Percentiles rank a stretch among this genome's conserved stretches.
phyloP scores from a whole-genome alignment of 768 basidiomycete species.

The Termitomyces sp. region DNA sequence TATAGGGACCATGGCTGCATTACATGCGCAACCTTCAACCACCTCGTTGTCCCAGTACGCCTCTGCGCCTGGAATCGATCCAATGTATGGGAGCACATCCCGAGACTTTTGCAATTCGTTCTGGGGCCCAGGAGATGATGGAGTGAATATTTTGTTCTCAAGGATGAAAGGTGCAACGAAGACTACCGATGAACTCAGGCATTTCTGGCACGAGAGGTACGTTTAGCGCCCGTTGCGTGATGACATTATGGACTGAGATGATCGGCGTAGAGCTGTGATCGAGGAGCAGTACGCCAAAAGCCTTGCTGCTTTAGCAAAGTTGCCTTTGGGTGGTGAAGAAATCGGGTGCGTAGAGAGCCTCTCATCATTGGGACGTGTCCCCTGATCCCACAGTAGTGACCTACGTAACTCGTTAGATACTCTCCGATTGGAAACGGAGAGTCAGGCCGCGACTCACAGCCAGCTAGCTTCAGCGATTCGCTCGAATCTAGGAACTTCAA shows the following conservation, averaged over 20 bases:
- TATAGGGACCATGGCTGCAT: conserved; percentile 43
- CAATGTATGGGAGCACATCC: conserved; percentile 30
- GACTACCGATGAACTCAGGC: conserved; percentile 84
- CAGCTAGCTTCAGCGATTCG: conserved; percentile 71
- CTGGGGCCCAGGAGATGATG: conserved; percentile 84
- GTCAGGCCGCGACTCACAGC: conserved; percentile 66
- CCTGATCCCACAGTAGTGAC: conserved; percentile 47
- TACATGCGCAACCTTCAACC: conserved; percentile 63
- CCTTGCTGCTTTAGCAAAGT: conserved; percentile 73
- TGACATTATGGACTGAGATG: background rate
- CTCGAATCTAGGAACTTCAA: conserved; percentile 61
- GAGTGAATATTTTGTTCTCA: conserved; percentile 84
- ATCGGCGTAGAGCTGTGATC: conserved; percentile 59
- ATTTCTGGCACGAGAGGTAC: conserved; percentile 92
- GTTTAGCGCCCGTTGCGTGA: conserved; percentile 17
- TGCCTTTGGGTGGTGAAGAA: conserved; percentile 78
- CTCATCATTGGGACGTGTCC: background rate
- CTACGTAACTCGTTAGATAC: conserved; percentile 77
- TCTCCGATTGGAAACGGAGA: conserved; percentile 77
- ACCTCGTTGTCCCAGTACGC: conserved; percentile 66
- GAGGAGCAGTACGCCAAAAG: conserved; percentile 93
- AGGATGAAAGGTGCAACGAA: conserved; percentile 80
- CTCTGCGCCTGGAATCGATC: conserved; percentile 42
- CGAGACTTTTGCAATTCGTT: conserved; percentile 94
- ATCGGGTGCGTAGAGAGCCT: conserved; percentile 62